Evolutionary conservation across 495 filamentous ascomycete genomes (phyloP), one percentile per base, ranked within the genome.

Genomic region (Xylaria cubensis): DNA sequence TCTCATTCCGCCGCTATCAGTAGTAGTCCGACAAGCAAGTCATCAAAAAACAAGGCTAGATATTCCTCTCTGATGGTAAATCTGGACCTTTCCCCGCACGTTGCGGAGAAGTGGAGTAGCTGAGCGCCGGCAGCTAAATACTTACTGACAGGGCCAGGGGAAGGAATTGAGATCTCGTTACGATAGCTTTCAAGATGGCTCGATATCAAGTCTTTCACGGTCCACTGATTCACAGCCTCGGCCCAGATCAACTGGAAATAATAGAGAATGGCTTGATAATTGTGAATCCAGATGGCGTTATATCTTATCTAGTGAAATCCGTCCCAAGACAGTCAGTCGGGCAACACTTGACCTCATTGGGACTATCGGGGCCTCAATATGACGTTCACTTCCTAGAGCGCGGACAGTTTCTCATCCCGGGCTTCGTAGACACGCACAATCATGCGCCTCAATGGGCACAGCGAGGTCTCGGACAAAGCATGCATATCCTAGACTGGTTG

Each of bases 371-470:
- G 41, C 3, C 48, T 8, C 58, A 70, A 67, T 64, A 69, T 55
- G 67, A 53, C 10, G 17, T 86, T 59, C 83, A 80, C 66, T 73
- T 78, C 42, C 84, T 91, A 15, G 67, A 68, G 0, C 81, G 84
- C 1, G 83, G 84, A n/a, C 75, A 88, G 46, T 88, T 90, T 76
- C 73, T 91, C 15, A 85, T 88, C 62, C 89, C 89, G 0, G 89
- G 89, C 13, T 90, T 91, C 76, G 80, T 90, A 29, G 89, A 91
- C 79, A 90, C 88, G 13, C 89, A 91, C 82, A 90, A 88, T 73
- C 89, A 91, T 72, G 90, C 90, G 6, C 89, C 90, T 5, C 90
- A 91, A 74, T 91, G 86, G 85, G 82, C 86, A 13, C 87, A 90
- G 72, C 86, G 88, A 48, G 90, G 89, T 0, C 79, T 88, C 3